A percentile compares a stretch with the other conserved stretches of the same genome.
These are phyloP conservation scores for Arthrobotrys sphaeroides DNA, from an alignment of 2,329 filamentous ascomycete genomes.

Conservation along the genomic window DNA sequence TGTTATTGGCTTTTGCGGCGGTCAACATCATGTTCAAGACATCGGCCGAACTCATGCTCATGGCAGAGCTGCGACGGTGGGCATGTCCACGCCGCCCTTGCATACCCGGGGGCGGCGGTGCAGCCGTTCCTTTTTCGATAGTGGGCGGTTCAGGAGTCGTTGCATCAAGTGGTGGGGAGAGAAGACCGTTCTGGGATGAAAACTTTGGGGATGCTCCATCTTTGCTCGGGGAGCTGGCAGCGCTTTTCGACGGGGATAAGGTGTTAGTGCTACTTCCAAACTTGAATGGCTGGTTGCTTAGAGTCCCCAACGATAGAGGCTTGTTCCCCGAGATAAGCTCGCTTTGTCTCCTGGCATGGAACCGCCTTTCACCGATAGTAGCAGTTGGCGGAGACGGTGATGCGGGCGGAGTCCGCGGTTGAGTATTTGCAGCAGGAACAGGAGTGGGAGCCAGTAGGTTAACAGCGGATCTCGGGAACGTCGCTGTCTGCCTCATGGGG, in stretches of 20 bases:
- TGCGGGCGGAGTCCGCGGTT: conserved; percentile 37
- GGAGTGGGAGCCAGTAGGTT: conserved; percentile 27
- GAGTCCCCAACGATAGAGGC: conserved; percentile 39
- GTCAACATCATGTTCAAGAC: conserved; percentile 53
- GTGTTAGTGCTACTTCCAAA: conserved; percentile 23
- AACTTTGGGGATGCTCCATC: conserved; percentile 35
- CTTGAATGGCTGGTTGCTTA: conserved; percentile 48
- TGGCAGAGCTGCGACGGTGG: conserved; percentile 49
- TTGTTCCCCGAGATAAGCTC: conserved; percentile 27
- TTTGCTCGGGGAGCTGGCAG: conserved; percentile 25
- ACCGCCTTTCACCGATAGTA: conserved; percentile 43
- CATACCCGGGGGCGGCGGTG: conserved; percentile 50
- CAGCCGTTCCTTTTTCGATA: conserved; percentile 35
- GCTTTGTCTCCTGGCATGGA: conserved; percentile 47
- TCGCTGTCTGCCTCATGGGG: conserved; percentile 42
- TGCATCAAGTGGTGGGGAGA: conserved; percentile 44
- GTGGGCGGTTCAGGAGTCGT: conserved; percentile 18
- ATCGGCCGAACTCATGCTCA: conserved; percentile 50
- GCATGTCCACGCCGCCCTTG: conserved; percentile 46
- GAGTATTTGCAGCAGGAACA: conserved; percentile 2
- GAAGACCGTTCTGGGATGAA: conserved; percentile 45
- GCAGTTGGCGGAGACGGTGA: conserved; percentile 40
- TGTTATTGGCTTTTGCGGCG: conserved; percentile 52
- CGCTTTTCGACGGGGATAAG: conserved; percentile 27
- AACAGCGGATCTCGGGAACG: conserved; percentile 31